Evolutionary conservation across 139 green algal species (phyloP).

Genomic region (Edaphochlamys debaryana): DNA sequence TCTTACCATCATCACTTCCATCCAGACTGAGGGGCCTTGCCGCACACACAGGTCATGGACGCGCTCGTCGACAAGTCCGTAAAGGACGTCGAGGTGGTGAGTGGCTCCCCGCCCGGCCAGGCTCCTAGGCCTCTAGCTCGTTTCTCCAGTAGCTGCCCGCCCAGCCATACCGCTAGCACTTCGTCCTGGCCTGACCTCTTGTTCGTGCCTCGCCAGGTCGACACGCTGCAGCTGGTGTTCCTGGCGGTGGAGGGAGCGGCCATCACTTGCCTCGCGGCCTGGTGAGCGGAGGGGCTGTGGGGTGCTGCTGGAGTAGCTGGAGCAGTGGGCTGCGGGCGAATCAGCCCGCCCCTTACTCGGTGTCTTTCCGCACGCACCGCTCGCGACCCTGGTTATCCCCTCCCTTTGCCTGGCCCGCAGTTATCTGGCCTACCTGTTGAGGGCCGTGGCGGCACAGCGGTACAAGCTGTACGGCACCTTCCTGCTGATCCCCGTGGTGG

Average conservation of each 20-base stretch:
- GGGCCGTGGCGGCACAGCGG: no score
- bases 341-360: no score
- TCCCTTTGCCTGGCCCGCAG: no score
- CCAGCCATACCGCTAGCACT: no score
- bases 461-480: no score
- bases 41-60: conserved; percentile 35
- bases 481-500: conserved; percentile 8
- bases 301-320: not conserved
- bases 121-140: no score
- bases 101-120: no score
- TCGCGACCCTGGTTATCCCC: not conserved
- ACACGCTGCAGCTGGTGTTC: conserved; percentile 16
- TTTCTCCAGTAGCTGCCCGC: no score
- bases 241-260: conserved; percentile 24
- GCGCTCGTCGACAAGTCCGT: conserved; percentile 1
- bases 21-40: no score
- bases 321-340: not conserved
- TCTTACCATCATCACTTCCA: no score
- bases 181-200: not conserved
- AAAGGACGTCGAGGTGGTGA: not conserved
- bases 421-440: conserved; percentile 26
- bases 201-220: no score
- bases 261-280: not conserved
- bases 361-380: not conserved
- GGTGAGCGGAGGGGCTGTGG: not conserved